Base-by-base conservation (phyloP, 2,329 filamentous ascomycete species). In the Trichoderma atrobrunneum region DNA sequence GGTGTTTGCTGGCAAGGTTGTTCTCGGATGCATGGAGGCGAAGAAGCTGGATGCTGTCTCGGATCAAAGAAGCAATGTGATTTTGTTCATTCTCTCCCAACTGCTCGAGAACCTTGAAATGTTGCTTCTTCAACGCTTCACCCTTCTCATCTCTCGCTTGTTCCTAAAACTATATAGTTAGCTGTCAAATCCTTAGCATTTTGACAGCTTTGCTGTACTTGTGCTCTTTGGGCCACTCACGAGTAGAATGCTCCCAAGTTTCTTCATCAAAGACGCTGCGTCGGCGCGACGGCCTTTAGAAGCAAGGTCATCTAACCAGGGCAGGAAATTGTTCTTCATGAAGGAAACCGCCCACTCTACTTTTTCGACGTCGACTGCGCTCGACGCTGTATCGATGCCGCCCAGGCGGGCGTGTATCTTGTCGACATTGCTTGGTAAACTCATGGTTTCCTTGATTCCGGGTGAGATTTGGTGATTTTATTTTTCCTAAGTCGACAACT, bases 11-110 rank as follows among this genome's bases (percentile, higher is more conserved):
- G 43, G 2, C 5, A 48, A 48, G 0, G 1, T 0, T 48, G 43
- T 48, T 21, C 0, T 2, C 3, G 2, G 43, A 48, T 2, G 1
- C 12, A 21, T 21, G 10, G 0, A 3, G 3, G 5, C n/a, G n/a
- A 3, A 51, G 0, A 24, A 14, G 1, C 10, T 24, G n/a, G 5
- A 51, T 1, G n/a, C n/a, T 5, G 3, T 24, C 48, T 0, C 1
- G 48, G 6, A 54, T 3, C 21, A 24, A 24, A 54, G 48, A 7
- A 51, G 7, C 5, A 51, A 51, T 21, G 10, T n/a, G 18, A 12
- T 6, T 12, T 48, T 48, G 43, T 21, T 48, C 10, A 2, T 21
- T 21, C 16, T 18, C 36, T 43, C 1, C 16, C 3, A 43, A 4
- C 3, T 18, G 36, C 16, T 43, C 36, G 0, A 4, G 36, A 18